Evolutionary conservation across 2,329 filamentous ascomycete species (phyloP).

Genomic region (Fusarium albosuccineum): DNA sequence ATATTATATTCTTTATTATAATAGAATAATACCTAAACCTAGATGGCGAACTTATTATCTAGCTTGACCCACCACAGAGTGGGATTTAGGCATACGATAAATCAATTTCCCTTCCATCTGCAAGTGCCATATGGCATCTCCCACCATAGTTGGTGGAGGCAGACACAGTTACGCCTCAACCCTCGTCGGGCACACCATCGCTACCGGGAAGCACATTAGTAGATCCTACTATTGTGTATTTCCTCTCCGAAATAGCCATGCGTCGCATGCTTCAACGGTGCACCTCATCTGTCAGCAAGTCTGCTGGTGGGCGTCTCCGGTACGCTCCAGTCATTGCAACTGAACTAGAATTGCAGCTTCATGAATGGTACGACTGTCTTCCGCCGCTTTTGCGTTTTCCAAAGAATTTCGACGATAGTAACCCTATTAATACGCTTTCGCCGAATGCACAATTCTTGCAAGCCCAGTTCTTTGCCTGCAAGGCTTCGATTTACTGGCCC

Average conservation of each 20-base stretch:
- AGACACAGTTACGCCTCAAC: neutral
- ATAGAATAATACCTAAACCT: no score
- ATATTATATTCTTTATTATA: no score
- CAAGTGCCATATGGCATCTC: slow-evolving; percentile 3
- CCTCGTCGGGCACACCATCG: neutral
- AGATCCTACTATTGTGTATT: slow-evolving; percentile 41
- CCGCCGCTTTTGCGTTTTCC: slow-evolving; percentile 5
- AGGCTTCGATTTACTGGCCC: slow-evolving; percentile 12
- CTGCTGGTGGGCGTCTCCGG: slow-evolving; percentile 30
- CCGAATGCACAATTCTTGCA: neutral
- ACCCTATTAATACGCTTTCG: neutral
- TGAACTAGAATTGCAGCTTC: slow-evolving; percentile 51
- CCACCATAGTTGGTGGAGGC: neutral
- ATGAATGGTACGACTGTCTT: slow-evolving; percentile 51
- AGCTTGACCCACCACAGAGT: slow-evolving; percentile 8
- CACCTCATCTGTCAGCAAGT: slow-evolving; percentile 41
- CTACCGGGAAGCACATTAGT: no score
- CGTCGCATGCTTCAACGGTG: slow-evolving; percentile 50
- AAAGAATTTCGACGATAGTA: neutral
- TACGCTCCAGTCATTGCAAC: slow-evolving; percentile 48
- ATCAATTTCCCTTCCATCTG: slow-evolving; percentile 5
- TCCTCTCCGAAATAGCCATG: slow-evolving; percentile 52
- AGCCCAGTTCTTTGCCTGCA: slow-evolving; percentile 11
- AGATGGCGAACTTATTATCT: no score
- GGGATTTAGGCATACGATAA: slow-evolving; percentile 14